Evolutionary conservation across 805 yeast genomes (phyloP), one percentile per base, ranked within the genome.

Genomic region (Saccharomyces paradoxus): DNA sequence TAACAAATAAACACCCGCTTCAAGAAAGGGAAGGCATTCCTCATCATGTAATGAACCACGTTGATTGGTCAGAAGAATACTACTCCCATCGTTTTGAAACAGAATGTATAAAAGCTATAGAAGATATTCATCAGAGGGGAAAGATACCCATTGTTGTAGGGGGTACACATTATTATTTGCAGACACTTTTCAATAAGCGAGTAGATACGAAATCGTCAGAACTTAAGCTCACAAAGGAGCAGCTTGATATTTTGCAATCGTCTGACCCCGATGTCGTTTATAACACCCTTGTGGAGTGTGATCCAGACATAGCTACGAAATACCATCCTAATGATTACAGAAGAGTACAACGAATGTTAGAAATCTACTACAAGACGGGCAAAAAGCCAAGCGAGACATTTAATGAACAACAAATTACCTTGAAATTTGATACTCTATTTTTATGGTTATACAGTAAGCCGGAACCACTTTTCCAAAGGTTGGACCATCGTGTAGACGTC

Each of bases 91-190:
- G 87, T 53, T 94, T 91, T 66, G 82, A 84, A 51, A 65, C 74
- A 37, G 97, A 89, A 60, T 96, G 96, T 8, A 63, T 74, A 32
- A 67, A 58, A 2, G 67, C 81, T 17, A 86, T 91, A 7, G 77
- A 79, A 0, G 87, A 83, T 31, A 84, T 92, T 10, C 85, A 84
- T 56, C 53, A 66, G 0, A 66, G 86, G 22, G 87, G 87, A 0
- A 90, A 89, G 63, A 61, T 86, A 1, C 97, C 99, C 0, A 87
- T 94, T 2, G 68, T 94, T 0, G 94, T 94, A 1, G 99, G 99
- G 4, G 99, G 99, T 0, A 94, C 99, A 0, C 97, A 91, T 65
- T 94, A 94, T 68, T 94, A 94, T 66, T 73, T 89, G 41, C 97
- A 88, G 69, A 82, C 87, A 8, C 67, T 92, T 7, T 88, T 91